Evolutionary conservation across 768 basidiomycete species (phyloP), one percentile per base, ranked within the genome.

Genomic region (Lactifluus volemus): DNA sequence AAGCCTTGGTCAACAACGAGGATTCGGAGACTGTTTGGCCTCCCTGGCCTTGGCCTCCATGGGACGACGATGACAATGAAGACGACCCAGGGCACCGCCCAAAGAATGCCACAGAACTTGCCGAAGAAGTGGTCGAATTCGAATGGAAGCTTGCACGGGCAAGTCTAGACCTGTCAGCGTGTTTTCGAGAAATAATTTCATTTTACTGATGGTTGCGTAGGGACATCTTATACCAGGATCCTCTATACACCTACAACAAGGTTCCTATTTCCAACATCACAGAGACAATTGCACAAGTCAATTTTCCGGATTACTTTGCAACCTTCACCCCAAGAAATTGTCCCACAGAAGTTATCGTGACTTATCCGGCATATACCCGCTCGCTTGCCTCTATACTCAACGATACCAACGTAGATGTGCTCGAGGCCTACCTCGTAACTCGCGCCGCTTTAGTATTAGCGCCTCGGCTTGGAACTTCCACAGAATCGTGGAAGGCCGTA

Each of bases 181-280:
- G 17, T 25, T 63, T 41, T 34, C 41, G n/a, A 38, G 32, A 34
- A 15, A 39, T 15, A 10, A 49, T 45, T 17, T 32, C n/a, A 34
- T 52, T 12, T 47, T 56, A 25, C 49, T 67, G 25, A 64, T 30
- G 34, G 3, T 65, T 44, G 52, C 36, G 38, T 63, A 87, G 85
- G 29, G 88, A 86, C 68, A 77, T 85, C 36, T 74, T 89, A 49
- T 79, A 81, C 62, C 84, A 86, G 71, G 87, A 98, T 70, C 95
- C 95, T 2, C 77, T 91, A 49, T 85, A 78, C 49, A 89, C 92
- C 0, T 98, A 99, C 73, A 98, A 98, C 70, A 93, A 92, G 6
- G 78, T 81, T 45, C 76, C 81, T 2, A 76, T 93, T 57, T 77
- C 80, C 15, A 85, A 88, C 42, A 80, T 98, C 59, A 84, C 84